Percentiles rank a stretch among this genome's conserved stretches.
phyloP scores from a whole-genome alignment of 2,329 filamentous ascomycete genomes.

The Trichoderma gracile region DNA sequence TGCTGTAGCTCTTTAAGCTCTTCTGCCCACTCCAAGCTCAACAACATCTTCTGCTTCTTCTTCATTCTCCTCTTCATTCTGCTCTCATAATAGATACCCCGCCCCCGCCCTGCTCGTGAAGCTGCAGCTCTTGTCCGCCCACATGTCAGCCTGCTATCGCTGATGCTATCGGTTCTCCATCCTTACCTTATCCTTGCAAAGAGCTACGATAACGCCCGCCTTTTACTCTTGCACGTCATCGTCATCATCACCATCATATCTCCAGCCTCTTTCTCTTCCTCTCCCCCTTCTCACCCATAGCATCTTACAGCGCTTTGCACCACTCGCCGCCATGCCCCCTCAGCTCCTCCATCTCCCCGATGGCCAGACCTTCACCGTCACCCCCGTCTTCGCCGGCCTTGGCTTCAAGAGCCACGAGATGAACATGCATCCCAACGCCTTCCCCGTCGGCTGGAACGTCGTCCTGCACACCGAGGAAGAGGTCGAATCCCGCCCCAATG shows the following conservation, averaged over 20 bases:
- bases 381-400: slow-evolving; percentile 86
- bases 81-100: not conserved
- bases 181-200: not conserved
- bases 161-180: not conserved
- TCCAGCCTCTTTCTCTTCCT: not conserved
- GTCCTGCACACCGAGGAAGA: slow-evolving; percentile 71
- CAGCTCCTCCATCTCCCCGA: slow-evolving; percentile 74
- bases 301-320: not conserved
- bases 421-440: slow-evolving; percentile 66
- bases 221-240: not conserved
- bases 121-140: not conserved
- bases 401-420: slow-evolving; percentile 84
- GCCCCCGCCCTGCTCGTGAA: slow-evolving; percentile 3
- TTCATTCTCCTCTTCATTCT: not conserved
- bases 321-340: slow-evolving; percentile 37
- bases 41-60: no score
- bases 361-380: slow-evolving; percentile 78
- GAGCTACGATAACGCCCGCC: not conserved
- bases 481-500: slow-evolving; percentile 22
- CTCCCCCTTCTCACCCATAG: not conserved
- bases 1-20: not conserved
- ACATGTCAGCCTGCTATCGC: not conserved
- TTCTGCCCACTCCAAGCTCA: not conserved
- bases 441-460: slow-evolving; percentile 87
- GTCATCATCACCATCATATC: no score